Percentiles rank a stretch among this genome's conserved stretches.
Conservation (phyloP, 1,284 basidiomycete species). For the Bondarzewia mesenterica region DNA sequence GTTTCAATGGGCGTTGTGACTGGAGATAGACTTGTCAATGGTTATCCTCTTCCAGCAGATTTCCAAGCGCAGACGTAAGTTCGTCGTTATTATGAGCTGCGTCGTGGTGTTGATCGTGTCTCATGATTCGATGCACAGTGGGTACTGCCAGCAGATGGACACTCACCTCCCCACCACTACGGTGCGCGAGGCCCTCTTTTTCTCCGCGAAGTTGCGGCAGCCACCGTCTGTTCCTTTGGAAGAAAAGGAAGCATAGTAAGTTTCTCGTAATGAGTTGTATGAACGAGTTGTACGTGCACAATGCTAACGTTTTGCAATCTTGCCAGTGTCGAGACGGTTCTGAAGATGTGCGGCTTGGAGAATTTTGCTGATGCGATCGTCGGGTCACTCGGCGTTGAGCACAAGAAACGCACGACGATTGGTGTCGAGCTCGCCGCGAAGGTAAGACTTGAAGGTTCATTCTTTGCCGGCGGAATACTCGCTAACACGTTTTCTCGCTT, state of each 20-base stretch:
- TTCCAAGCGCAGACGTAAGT: constrained; percentile 66
- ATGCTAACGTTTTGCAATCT: no score
- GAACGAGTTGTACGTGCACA: background rate
- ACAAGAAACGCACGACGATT: constrained; percentile 75
- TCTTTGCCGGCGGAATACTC: background rate
- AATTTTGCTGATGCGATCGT: constrained; percentile 69
- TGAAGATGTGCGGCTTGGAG: constrained; percentile 75
- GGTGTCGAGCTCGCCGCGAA: constrained; percentile 78
- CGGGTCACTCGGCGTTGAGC: constrained; percentile 68
- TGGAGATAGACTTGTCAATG: constrained; percentile 77
- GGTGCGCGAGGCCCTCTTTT: constrained; percentile 78
- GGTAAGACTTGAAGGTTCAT: constrained; percentile 21
- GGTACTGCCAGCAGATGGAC: constrained; percentile 80
- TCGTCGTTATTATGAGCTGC: background rate
- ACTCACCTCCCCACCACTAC: constrained; percentile 66
- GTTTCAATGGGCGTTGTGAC: constrained; percentile 74
- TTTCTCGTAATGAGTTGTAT: constrained; percentile 3
- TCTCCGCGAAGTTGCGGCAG: constrained; percentile 80
- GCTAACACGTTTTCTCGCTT: no score
- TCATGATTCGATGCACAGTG: constrained; percentile 24
- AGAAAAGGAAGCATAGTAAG: constrained; percentile 77
- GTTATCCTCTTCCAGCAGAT: constrained; percentile 58
- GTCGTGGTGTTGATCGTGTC: background rate
- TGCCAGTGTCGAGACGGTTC: constrained; percentile 65
- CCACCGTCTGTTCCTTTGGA: constrained; percentile 51